Evolutionary conservation across 805 yeast species (phyloP), one percentile per base, ranked within the genome.

Genomic region (Pichia phayaonensis): DNA sequence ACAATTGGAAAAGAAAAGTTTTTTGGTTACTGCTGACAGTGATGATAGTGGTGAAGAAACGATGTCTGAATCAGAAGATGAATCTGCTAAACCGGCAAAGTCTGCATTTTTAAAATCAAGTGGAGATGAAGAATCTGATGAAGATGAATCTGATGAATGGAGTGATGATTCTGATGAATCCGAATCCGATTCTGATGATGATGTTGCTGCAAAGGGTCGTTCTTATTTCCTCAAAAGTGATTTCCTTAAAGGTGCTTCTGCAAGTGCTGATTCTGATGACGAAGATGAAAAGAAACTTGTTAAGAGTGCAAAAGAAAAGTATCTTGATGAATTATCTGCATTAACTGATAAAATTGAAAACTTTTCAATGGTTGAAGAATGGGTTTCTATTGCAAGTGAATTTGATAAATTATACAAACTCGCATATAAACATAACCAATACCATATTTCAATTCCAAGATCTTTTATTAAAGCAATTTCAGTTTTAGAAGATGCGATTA

Each of bases 271-370:
- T 46, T 63, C 64, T 12, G 71, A 66, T 31, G 56, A 71, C 48
- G 87, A 80, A 51, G 85, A 79, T 53, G 86, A 83, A 62, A 84
- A 81, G 66, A 86, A 84, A 59, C 89, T 90, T 41, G 96, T 92
- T 59, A 90, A 88, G 72, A 83, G 94, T 52, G 96, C 97, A 48
- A 88, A 85, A 71, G 98, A 90, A 57, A 94, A 92, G 73, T 76
- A 90, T 54, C 67, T 90, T 59, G 97, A 90, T 64, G 99, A 94
- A 67, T 78, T 94, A 72, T 83, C 79, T 59, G 74, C 74, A 24
- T 69, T 79, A 34, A 78, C 84, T 59, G 83, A 80, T 61, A 75
- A 80, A 47, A 80, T 90, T 61, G 90, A 84, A 62, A 76, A 77
- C 52, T 81, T 83, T 46, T 81, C 80, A 61, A 77, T 79, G 69